A percentile compares a stretch with the other conserved stretches of the same genome.
phyloP scores from a whole-genome alignment of 2,329 filamentous ascomycete species.

The Fusarium vanettenii region DNA sequence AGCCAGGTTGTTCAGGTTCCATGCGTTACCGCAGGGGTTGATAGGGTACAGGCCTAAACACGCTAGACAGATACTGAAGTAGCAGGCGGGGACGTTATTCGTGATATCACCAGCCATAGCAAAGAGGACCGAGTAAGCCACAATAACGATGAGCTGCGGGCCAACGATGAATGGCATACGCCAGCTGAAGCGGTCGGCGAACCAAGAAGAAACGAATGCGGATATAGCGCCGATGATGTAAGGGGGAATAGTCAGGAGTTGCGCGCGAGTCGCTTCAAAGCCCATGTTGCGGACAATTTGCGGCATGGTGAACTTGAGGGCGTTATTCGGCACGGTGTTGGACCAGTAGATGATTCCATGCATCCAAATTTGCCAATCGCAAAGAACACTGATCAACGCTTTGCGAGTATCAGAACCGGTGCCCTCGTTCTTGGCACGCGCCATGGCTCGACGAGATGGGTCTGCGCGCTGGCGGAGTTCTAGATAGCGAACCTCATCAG shows the following conservation, averaged over 20 bases:
- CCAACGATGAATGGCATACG: constrained; percentile 47
- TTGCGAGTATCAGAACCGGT: background rate
- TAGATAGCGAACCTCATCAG: constrained; percentile 10
- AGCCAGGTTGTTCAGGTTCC: constrained; percentile 48
- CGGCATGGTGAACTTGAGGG: constrained; percentile 44
- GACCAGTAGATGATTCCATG: constrained; percentile 53
- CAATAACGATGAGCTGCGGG: constrained; percentile 39
- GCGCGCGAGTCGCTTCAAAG: constrained; percentile 44
- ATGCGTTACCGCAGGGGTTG: constrained; percentile 46
- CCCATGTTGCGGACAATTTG: constrained; percentile 54
- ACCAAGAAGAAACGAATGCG: constrained; percentile 34
- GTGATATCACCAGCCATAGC: constrained; percentile 10
- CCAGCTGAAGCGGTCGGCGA: constrained; percentile 45
- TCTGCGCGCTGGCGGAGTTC: background rate
- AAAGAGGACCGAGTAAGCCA: constrained; percentile 37
- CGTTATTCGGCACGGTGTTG: constrained; percentile 47
- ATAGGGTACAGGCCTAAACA: constrained; percentile 49
- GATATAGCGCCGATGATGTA: constrained; percentile 37
- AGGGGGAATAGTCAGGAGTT: constrained; percentile 47
- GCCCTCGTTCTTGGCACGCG: background rate
- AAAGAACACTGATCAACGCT: background rate
- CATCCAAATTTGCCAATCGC: constrained; percentile 56
- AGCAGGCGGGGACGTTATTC: constrained; percentile 9
- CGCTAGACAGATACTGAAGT: constrained; percentile 16
- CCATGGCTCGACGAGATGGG: background rate